phyloP scores from a whole-genome alignment of 306 rosid species.

The Myrica gale region DNA sequence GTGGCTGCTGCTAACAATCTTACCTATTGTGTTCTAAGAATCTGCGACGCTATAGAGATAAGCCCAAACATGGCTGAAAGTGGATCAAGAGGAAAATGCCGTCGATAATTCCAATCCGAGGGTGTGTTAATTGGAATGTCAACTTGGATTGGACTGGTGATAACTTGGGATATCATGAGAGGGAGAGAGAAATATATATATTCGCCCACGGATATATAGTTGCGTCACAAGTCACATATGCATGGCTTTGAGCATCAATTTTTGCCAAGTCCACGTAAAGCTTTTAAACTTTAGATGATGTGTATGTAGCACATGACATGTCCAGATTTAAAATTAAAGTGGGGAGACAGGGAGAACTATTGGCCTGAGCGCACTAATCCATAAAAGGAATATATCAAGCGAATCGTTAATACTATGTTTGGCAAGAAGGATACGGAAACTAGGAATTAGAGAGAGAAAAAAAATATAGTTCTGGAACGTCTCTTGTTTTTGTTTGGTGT shows the following conservation, averaged over 20 bases:
- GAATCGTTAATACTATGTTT: no score
- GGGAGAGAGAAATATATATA: constrained; percentile 28
- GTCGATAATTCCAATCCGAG: no score
- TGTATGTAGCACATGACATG: neutral
- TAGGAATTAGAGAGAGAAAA: no score
- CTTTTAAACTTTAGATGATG: constrained; percentile 1
- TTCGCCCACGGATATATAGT: constrained; percentile 33
- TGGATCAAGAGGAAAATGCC: constrained; percentile 12
- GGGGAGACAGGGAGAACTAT: neutral
- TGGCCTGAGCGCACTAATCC: neutral
- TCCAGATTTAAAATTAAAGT: neutral
- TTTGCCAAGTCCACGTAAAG: neutral
- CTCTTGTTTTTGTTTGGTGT: no score
- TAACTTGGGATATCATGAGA: constrained; percentile 24
- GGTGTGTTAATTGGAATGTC: constrained; percentile 52
- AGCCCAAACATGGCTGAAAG: constrained; percentile 48
- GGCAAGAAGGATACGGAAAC: no score
- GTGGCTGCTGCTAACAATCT: constrained; percentile 29
- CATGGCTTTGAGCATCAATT: constrained; percentile 1
- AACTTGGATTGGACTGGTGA: constrained; percentile 35
- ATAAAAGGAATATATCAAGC: no score
- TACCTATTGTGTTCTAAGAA: constrained; percentile 38
- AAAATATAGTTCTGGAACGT: no score
- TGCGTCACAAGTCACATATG: constrained; percentile 28
- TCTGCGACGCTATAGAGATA: constrained; percentile 41